Evolutionary conservation across 1,139 yeast species (phyloP), one percentile per base, ranked within the genome.

Genomic region (Barnettozyma hawaiiensis): DNA sequence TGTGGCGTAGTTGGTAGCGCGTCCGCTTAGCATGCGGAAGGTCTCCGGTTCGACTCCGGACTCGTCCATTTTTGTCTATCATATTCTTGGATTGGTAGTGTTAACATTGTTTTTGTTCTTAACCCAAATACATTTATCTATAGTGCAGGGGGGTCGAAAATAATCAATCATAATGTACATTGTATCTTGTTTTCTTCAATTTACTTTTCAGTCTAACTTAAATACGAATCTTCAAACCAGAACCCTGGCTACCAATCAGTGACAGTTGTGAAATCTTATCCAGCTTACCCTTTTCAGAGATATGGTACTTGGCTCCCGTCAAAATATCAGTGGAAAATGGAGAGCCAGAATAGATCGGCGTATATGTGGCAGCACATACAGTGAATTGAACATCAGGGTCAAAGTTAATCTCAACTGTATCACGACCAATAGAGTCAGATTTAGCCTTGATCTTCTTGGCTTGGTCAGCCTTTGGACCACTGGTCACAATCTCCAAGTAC

Each of bases 1-100:
- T 80, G 85, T 81, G 86, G 87, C 87, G 86, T 76, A 81, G 87
- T 80, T 78, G 87, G 87, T 80, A 81, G 86, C 86, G 87, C 86
- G 86, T 77, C 77, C 83, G 79, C 86, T 79, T 81, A 77, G 87
- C 87, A 80, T 79, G 86, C 78, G 83, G 78, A 77, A 81, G 87
- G 86, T 80, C 87, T 76, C 80, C 79, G 85, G 87, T 81, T 81
- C 87, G 83, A 81, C 74, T 81, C 86, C 86, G 80, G 81, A 78
- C 86, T 81, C 85, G 86, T 81, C 86, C 85, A 80, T 21, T 53
- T 50, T 38, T 57, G 59, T 60, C 10, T 15, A 15, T 18, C 8
- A 21, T 6, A 6, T 21, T 21, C 8, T 21, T 21, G 6, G 6
- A 8, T 21, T 21, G 22, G 8, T 7, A 20, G 21, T 20, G 7